These are phyloP conservation scores for Macrotyloma uniflorum DNA, from an alignment of 306 rosid genomes.

Conservation along the genomic window DNA sequence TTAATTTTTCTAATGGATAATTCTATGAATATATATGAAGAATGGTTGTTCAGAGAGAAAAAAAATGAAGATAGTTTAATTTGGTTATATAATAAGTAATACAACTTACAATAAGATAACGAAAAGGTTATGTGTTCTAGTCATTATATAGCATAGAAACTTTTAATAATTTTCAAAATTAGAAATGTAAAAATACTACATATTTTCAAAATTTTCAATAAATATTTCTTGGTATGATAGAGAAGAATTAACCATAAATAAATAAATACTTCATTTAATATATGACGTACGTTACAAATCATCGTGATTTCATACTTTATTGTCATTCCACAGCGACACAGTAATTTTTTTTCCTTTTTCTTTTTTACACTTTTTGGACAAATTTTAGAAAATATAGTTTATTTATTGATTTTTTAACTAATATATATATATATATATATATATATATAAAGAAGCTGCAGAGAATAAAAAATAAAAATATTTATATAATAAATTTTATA, in stretches of 20 bases:
- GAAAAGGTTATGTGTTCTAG: no score
- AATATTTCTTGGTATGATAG: not conserved
- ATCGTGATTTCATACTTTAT: not conserved
- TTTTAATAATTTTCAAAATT: no score
- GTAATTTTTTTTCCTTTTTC: not conserved
- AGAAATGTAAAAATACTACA: no score
- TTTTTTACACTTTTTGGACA: no score
- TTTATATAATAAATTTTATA: no score
- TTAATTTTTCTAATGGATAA: not conserved
- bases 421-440: no score
- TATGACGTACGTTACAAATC: not conserved
- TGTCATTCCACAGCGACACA: conserved; percentile 1
- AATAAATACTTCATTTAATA: not conserved
- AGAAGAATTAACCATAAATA: not conserved
- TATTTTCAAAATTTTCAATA: not conserved
- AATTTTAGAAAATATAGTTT: no score
- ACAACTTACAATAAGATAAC: no score
- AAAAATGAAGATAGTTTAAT: not conserved
- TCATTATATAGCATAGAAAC: no score
- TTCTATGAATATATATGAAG: not conserved
- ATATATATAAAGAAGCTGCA: no score
- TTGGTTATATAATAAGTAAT: not conserved
- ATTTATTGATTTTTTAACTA: no score
- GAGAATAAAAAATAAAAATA: no score
- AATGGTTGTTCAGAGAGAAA: not conserved